Evolutionary conservation across 352 stramenopile genomes (phyloP), one percentile per base, ranked within the genome.

Genomic region (Blastocystis sp.): DNA sequence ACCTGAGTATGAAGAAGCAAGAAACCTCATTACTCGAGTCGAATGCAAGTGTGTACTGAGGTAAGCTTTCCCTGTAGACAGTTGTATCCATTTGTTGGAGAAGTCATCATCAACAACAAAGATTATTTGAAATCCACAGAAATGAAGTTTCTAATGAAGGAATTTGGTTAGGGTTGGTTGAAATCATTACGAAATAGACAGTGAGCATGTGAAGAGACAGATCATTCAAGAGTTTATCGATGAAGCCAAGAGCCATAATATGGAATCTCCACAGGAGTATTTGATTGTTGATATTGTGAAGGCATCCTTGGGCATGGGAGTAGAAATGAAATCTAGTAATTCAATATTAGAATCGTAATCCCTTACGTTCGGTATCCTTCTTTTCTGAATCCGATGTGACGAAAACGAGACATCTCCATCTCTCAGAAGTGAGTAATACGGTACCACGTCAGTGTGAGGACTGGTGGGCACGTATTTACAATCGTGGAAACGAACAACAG

Each of bases 61-160:
- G 21, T 32, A 1, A 12, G 6, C 35, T n/a, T 74, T 14, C 1
- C 14, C 2, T 27, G 46, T 42, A 57, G 51, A 32, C 32, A 83
- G 19, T 24, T 65, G 11, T 83, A 83, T 46, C 71, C 29, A 29
- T 83, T 83, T 43, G 51, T 83, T 19, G 71, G 71, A 27, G 71
- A 83, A 49, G 71, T 43, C 7, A 51, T 83, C 5, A 83, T 83
- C 63, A 74, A 74, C 32, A 52, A n/a, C 27, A 74, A 74, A 32
- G 32, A 24, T 2, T 74, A 51, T 49, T 1, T 27, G 1, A 32
- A 74, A 19, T 46, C 42, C 1, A 32, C 43, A 21, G 63, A 32
- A 61, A 61, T 74, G 63, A 21, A 16, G 4, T 32, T 74, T 7
- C 21, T 46, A 3, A 46, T 49, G 63, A 43, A 46, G 32, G 21